Percentiles rank a stretch among this genome's conserved stretches.
These are phyloP conservation scores for Rhodocollybia butyracea DNA, from an alignment of 768 basidiomycete genomes.

Conservation along the genomic window DNA sequence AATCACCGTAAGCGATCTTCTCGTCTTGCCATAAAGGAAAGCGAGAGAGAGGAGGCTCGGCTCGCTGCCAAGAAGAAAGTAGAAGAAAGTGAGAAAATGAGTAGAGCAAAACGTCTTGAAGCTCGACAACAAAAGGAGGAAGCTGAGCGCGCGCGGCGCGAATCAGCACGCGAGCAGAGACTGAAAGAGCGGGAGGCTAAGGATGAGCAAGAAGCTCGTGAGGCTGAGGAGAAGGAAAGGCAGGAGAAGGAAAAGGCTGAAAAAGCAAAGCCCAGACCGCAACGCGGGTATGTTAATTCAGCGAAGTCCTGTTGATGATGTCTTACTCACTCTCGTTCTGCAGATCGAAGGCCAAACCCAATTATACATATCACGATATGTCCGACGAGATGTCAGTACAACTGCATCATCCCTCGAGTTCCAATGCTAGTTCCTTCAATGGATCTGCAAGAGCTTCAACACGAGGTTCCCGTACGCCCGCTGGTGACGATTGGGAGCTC, in stretches of 20 bases:
- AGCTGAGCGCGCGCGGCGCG: conserved; percentile 47
- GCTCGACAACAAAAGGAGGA: conserved; percentile 57
- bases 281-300: conserved; percentile 1
- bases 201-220: conserved; percentile 34
- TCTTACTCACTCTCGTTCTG: background rate
- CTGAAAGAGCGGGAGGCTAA: conserved; percentile 44
- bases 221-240: conserved; percentile 25
- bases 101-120: conserved; percentile 58
- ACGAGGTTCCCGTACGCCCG: conserved; percentile 53
- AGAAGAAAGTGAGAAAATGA: conserved; percentile 67
- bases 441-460: conserved; percentile 40
- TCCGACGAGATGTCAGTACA: background rate
- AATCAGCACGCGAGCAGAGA: conserved; percentile 57
- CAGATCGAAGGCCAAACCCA: background rate
- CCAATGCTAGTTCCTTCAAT: conserved; percentile 11
- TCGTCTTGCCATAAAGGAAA: conserved; percentile 79
- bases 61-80: conserved; percentile 53
- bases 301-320: background rate
- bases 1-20: conserved; percentile 89
- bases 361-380: background rate
- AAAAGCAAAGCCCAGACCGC: background rate
- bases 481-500: conserved; percentile 75
- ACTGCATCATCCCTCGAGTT: background rate
- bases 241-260: conserved; percentile 1
- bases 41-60: conserved; percentile 71